Conservation (phyloP, 805 yeast species). For the Yamadazyma akitaensis region DNA sequence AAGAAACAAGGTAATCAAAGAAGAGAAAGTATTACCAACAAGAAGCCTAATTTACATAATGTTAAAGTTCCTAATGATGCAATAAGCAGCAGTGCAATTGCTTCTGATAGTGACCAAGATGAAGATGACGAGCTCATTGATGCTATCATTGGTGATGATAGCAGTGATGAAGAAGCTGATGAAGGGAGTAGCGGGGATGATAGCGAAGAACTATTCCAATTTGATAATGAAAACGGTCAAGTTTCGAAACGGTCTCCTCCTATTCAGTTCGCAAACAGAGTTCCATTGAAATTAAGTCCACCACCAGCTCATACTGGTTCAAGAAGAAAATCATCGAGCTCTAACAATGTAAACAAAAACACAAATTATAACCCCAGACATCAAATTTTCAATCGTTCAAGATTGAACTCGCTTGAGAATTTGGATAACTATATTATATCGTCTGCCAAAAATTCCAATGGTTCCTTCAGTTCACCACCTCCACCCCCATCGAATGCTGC, state of each 20-base stretch:
- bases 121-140: conserved; percentile 21
- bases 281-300: conserved; percentile 35
- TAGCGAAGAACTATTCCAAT: conserved; percentile 20
- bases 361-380: conserved; percentile 22
- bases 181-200: conserved; percentile 27
- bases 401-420: conserved; percentile 41
- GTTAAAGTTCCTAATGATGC: conserved; percentile 43
- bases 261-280: conserved; percentile 41
- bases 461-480: conserved; percentile 35
- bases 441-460: conserved; percentile 36
- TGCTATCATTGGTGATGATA: conserved; percentile 23
- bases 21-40: conserved; percentile 52
- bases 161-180: conserved; percentile 29
- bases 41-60: conserved; percentile 43
- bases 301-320: conserved; percentile 28
- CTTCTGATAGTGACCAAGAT: conserved; percentile 30
- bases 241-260: conserved; percentile 28
- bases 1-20: conserved; percentile 32
- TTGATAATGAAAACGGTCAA: conserved; percentile 14
- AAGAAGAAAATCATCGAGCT: conserved; percentile 27
- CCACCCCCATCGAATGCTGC: conserved; percentile 20
- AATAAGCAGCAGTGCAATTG: conserved; percentile 19
- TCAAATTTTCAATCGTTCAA: conserved; percentile 34
- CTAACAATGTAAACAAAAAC: conserved; percentile 15
- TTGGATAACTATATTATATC: conserved; percentile 40